Conservation (phyloP, 257 asterid genomes). For the Ligustrum vulgare region DNA sequence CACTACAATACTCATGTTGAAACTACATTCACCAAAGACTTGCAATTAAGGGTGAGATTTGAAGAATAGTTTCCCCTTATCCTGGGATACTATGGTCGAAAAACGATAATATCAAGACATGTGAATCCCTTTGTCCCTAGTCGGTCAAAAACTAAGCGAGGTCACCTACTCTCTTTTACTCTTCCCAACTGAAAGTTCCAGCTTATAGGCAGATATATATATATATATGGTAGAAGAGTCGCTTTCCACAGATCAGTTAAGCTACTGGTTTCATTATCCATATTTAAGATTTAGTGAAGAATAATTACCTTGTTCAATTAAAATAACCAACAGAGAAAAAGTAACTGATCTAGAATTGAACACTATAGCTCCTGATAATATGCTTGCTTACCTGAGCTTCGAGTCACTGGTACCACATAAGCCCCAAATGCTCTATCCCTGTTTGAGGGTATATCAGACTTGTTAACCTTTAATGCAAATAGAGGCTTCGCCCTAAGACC, state of each 20-base stretch:
- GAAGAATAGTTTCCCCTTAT: neutral
- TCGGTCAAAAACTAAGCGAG: neutral
- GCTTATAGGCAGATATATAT: neutral
- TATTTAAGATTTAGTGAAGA: neutral
- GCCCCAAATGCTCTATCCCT: constrained; percentile 79
- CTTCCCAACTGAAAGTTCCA: neutral
- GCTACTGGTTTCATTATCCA: neutral
- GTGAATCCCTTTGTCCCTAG: neutral
- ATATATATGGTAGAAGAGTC: neutral
- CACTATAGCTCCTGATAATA: neutral
- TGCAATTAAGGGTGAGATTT: no score
- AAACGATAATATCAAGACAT: neutral
- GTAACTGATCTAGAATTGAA: neutral
- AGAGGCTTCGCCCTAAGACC: constrained; percentile 87
- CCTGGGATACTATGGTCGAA: neutral
- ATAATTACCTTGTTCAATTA: neutral
- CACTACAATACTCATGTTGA: no score
- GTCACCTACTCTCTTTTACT: neutral
- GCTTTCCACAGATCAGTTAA: neutral
- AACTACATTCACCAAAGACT: no score
- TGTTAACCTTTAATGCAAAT: constrained; percentile 72
- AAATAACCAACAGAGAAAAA: constrained; percentile 8
- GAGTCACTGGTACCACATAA: constrained; percentile 61
- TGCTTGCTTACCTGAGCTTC: constrained; percentile 58
- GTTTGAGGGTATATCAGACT: constrained; percentile 67